Evolutionary conservation across 177 flowering plant genomes (phyloP).

Genomic region (Tripterygium wilfordii): DNA sequence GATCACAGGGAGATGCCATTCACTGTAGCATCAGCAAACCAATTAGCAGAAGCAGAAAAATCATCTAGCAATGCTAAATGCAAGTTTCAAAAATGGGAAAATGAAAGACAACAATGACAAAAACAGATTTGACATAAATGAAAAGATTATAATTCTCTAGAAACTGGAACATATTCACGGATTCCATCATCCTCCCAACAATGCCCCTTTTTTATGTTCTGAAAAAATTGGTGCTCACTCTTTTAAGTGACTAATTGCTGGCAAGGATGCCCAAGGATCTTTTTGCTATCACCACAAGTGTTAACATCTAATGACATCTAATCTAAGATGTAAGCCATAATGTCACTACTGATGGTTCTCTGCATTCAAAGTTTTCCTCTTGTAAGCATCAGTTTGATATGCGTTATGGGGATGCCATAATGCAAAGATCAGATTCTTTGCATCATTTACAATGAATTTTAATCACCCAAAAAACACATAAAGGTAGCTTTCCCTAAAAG

Average conservation of each 20-base stretch:
- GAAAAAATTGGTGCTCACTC: conserved; percentile 9
- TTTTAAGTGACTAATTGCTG: background rate
- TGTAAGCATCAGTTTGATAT: no score
- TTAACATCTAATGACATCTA: background rate
- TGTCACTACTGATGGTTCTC: background rate
- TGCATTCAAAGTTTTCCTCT: background rate
- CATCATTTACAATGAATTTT: no score
- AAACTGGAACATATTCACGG: conserved; percentile 26
- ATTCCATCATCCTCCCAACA: conserved; percentile 16
- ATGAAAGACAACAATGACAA: conserved; percentile 17
- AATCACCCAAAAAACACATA: no score
- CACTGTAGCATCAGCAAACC: no score
- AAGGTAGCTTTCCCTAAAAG: conserved; percentile 10
- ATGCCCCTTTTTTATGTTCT: conserved; percentile 3
- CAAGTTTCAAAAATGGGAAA: conserved; percentile 14
- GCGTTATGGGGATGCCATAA: no score
- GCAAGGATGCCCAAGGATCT: background rate
- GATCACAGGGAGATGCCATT: conserved; percentile 11
- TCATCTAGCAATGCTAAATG: conserved; percentile 9
- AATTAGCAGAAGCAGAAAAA: conserved; percentile 3
- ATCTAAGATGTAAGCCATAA: background rate
- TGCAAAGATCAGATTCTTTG: no score
- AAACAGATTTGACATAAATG: conserved; percentile 14
- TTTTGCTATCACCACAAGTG: background rate
- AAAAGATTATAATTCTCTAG: conserved; percentile 18